A percentile compares a stretch with the other conserved stretches of the same genome.
These are phyloP conservation scores for Calonectria henricotiae DNA, from an alignment of 2,329 filamentous ascomycete genomes.

Conservation along the genomic window DNA sequence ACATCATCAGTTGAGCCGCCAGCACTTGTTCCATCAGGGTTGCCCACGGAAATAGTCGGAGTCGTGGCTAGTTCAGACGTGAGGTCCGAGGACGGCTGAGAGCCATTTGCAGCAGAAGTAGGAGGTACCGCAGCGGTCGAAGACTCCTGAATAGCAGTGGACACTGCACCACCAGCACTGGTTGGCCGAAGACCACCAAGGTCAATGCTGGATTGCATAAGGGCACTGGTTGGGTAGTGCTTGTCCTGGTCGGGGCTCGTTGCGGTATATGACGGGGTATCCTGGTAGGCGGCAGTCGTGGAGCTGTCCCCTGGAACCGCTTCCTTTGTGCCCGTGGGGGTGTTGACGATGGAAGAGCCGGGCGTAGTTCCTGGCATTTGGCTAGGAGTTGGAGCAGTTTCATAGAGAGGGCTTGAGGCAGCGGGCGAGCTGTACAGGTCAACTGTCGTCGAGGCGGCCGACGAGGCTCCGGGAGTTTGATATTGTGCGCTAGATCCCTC, in stretches of 20 bases:
- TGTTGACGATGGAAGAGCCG: background rate
- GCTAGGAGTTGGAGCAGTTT: too few species aligned
- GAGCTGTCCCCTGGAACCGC: conserved; percentile 27
- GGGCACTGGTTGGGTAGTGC: conserved; percentile 29
- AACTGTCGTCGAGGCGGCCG: background rate
- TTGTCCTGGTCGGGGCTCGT: conserved; percentile 31
- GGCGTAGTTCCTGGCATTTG: too few species aligned
- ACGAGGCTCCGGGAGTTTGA: conserved; percentile 32
- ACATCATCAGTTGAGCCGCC: conserved; percentile 34
- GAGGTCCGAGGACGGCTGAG: conserved; percentile 19
- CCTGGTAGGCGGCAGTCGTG: conserved; percentile 24
- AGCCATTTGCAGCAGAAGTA: conserved; percentile 31
- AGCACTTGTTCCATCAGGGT: conserved; percentile 39
- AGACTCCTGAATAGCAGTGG: conserved; percentile 32
- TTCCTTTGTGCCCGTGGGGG: conserved; percentile 19
- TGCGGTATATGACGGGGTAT: conserved; percentile 13
- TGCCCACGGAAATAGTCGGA: conserved; percentile 40
- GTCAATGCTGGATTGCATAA: conserved; percentile 45
- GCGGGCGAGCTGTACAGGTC: background rate
- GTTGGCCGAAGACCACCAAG: conserved; percentile 48
- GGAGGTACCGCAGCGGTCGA: conserved; percentile 32
- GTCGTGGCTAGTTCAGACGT: conserved; percentile 32
- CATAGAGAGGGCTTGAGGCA: conserved; percentile 9
- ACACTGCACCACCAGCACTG: conserved; percentile 7
- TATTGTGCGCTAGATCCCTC: conserved; percentile 15